Base-by-base conservation (phyloP, 805 yeast species). In the Isabelozyma pseudorhagii region DNA sequence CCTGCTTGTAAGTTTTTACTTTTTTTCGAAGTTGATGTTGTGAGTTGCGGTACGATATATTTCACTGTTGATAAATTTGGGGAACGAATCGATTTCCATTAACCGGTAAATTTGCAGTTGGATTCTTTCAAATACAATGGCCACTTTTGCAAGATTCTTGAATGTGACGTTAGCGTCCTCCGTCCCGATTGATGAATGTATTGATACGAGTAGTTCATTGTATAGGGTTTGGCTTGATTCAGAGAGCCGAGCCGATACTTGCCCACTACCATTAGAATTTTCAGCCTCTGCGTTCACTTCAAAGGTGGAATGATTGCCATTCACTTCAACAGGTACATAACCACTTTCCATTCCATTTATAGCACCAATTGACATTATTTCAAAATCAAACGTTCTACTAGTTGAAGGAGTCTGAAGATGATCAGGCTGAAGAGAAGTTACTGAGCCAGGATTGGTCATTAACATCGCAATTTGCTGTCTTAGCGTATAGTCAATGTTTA, bases 41-140 rank as follows among this genome's bases (percentile, higher is more conserved):
- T 46, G 38, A 25, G 46, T 50, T 40, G 65, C 58, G 13, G 50
- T 50, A 39, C 51, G 52, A 50, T 55, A 65, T 38, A 59, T 50
- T 21, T 54, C 62, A 46, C 72, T 64, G 14, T 50, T 55, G 38
- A 84, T 50, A 55, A 89, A 88, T 61, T 87, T 88, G 3, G 87
- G 87, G 39, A 85, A 74, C 7, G 94, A 86, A 66, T 89, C 96
- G 36, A 65, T 75, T 55, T 85, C 87, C 86, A 89, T 82, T 65
- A 89, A 66, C 40, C 72, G 67, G 55, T 77, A 78, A 46, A 86
- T 75, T 42, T 78, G 78, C 9, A 56, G 46, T n/a, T 75, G 71
- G 6, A 86, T 79, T 17, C 69, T 68, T n/a, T 74, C 75, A 46
- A 80, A 79, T 13, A 80, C 65, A 1, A 77, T 52, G 27, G 62